Conservation (phyloP, 805 yeast species). For the Pichia deserticola region DNA sequence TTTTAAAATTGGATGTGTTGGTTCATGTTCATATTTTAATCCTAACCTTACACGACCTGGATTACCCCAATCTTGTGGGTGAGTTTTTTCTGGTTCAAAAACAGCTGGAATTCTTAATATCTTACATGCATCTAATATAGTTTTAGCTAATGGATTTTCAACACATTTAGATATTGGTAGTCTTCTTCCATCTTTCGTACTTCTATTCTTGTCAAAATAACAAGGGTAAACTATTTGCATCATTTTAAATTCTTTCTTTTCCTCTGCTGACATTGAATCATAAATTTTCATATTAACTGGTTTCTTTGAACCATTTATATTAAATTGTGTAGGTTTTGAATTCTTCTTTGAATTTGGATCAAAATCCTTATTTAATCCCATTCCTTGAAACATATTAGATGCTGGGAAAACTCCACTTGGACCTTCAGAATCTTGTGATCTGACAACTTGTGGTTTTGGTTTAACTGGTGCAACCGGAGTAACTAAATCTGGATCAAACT, state of each 20-base stretch:
- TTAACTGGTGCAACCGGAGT: constrained; percentile 67
- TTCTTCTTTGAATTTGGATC: neutral
- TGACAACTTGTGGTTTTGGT: constrained; percentile 49
- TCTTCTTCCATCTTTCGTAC: constrained; percentile 78
- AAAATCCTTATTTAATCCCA: constrained; percentile 11
- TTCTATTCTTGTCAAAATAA: constrained; percentile 75
- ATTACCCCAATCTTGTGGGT: constrained; percentile 95
- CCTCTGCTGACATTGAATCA: constrained; percentile 34
- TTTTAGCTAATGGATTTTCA: constrained; percentile 79
- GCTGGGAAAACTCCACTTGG: neutral
- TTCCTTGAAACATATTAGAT: constrained; percentile 20
- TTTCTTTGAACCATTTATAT: neutral
- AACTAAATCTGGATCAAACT: constrained; percentile 65
- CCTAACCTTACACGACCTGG: constrained; percentile 90
- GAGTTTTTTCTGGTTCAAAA: constrained; percentile 75
- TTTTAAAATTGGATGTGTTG: constrained; percentile 28
- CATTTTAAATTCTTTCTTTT: constrained; percentile 53
- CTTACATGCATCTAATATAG: constrained; percentile 64
- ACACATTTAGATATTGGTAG: constrained; percentile 65
- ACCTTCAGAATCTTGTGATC: constrained; percentile 45
- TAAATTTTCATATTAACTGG: constrained; percentile 7
- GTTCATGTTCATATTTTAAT: constrained; percentile 42
- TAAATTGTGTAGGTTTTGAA: neutral
- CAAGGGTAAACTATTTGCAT: constrained; percentile 85
- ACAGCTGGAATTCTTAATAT: constrained; percentile 29